Conservation (phyloP, 2,329 filamentous ascomycete genomes). For the Cercospora sp. region DNA sequence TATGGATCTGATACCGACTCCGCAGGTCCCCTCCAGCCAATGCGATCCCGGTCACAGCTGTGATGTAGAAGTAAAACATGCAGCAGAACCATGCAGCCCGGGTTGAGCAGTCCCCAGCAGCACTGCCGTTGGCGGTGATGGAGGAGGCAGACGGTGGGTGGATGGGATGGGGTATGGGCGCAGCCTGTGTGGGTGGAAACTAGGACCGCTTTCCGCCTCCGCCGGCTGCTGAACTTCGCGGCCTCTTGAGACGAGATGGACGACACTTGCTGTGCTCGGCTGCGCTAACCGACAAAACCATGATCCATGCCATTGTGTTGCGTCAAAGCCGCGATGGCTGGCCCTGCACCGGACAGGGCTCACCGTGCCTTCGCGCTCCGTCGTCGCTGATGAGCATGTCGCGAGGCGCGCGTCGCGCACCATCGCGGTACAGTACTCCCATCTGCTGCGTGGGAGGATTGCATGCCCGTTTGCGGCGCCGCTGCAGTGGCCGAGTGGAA, state of each 20-base stretch:
- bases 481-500: neutral
- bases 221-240: neutral
- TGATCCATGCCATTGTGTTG: neutral
- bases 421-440: neutral
- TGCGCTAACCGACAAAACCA: neutral
- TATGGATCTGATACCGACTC: constrained; percentile 7
- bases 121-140: neutral
- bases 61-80: constrained; percentile 2
- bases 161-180: neutral
- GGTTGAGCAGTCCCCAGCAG: neutral
- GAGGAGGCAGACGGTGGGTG: neutral
- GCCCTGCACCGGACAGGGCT: neutral
- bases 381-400: neutral
- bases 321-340: neutral
- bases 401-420: too few relatives aligned
- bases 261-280: neutral
- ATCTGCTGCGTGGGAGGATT: neutral
- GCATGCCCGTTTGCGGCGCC: neutral
- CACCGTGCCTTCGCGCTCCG: neutral
- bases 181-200: neutral
- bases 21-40: constrained; percentile 3
- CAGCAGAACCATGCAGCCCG: neutral
- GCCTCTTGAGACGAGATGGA: neutral
- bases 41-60: constrained; percentile 12
- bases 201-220: neutral